Conservation (phyloP, 2,329 filamentous ascomycete species). For the Alternaria atra region DNA sequence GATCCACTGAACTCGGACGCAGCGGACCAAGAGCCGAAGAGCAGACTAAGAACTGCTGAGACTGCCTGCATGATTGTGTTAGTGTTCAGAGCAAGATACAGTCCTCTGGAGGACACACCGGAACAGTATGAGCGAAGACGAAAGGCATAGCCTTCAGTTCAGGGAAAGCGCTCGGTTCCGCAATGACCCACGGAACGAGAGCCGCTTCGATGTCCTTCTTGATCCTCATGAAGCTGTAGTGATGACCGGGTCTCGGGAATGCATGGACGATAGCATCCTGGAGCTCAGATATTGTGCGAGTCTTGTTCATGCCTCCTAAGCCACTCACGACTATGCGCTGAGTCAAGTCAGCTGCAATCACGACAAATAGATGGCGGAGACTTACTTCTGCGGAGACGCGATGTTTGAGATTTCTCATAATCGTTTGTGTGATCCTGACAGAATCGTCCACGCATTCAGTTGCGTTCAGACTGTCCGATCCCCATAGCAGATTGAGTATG, state of each 20-base stretch:
- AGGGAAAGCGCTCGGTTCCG: constrained; percentile 10
- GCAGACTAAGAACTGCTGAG: neutral
- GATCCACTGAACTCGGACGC: neutral
- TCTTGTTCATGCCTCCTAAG: neutral
- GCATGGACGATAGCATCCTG: neutral
- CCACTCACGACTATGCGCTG: neutral
- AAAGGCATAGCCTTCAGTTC: constrained; percentile 11
- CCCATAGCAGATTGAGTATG: constrained; percentile 5
- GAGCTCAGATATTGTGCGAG: neutral
- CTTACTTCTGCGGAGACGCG: neutral
- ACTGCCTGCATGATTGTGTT: neutral
- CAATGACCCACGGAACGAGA: constrained; percentile 21
- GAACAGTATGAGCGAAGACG: constrained; percentile 24
- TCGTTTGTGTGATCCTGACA: neutral
- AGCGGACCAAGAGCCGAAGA: constrained; percentile 6
- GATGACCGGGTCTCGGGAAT: neutral
- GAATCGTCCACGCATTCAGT: neutral
- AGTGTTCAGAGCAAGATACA: neutral
- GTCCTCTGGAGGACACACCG: constrained; percentile 9
- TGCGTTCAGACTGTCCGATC: neutral
- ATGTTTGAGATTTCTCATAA: constrained; percentile 3
- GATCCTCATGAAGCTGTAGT: neutral
- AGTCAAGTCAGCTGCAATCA: neutral
- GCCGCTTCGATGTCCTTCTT: constrained; percentile 14
- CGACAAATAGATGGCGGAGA: neutral